Conservation (phyloP, 2,329 filamentous ascomycete genomes). For the Cryphonectria naterciae region DNA sequence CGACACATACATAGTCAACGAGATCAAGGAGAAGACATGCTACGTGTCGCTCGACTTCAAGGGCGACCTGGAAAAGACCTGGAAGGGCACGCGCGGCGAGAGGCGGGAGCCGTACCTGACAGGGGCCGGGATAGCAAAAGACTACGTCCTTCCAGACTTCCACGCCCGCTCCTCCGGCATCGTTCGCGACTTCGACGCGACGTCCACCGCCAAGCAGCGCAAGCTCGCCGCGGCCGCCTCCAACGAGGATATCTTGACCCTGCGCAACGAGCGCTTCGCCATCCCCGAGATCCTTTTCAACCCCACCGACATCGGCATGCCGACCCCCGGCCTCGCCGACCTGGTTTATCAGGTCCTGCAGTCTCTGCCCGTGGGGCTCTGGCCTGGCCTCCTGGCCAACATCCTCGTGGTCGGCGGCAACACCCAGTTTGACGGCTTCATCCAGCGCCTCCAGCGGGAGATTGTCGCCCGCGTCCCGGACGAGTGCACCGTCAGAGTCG, state of each 20-base stretch:
- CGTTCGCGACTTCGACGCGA: constrained; percentile 76
- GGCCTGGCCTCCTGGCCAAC: constrained; percentile 83
- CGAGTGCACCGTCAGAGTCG: constrained; percentile 77
- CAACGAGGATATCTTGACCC: constrained; percentile 79
- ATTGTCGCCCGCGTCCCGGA: constrained; percentile 72
- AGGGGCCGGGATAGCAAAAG: constrained; percentile 71
- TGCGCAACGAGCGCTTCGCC: constrained; percentile 89
- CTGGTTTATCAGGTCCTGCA: constrained; percentile 80
- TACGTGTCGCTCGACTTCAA: constrained; percentile 81
- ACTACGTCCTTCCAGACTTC: constrained; percentile 90
- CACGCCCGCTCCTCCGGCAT: constrained; percentile 65
- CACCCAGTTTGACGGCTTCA: constrained; percentile 77
- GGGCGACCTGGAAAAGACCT: constrained; percentile 77
- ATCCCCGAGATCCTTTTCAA: constrained; percentile 90
- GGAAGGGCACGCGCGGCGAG: constrained; percentile 74
- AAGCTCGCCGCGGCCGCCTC: constrained; percentile 50
- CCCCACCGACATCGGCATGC: constrained; percentile 82
- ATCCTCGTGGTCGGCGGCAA: constrained; percentile 89
- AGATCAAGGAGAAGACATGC: constrained; percentile 90
- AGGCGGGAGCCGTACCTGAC: constrained; percentile 52
- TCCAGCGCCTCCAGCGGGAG: constrained; percentile 77
- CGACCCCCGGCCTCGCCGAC: constrained; percentile 80
- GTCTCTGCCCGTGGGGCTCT: constrained; percentile 77
- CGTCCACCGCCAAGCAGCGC: constrained; percentile 53
- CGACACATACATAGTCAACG: constrained; percentile 90